phyloP scores from a whole-genome alignment of 2,329 filamentous ascomycete species.

The Akanthomyces uredinophilus region DNA sequence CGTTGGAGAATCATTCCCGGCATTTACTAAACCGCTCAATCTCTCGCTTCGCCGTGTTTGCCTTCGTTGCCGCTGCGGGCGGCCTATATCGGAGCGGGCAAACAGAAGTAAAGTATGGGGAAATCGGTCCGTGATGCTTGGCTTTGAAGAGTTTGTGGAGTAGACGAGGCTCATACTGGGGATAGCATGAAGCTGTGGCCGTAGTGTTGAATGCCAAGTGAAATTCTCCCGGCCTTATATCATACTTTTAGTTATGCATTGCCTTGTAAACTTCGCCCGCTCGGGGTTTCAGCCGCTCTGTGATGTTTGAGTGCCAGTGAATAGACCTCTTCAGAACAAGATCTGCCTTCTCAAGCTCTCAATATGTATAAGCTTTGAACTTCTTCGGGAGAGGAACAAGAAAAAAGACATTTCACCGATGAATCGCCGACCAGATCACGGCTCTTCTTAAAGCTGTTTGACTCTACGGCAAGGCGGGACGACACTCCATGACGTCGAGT shows the following conservation, averaged over 20 bases:
- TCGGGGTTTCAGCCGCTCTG: neutral
- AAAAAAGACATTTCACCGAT: neutral
- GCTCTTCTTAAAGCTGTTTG: too few relatives aligned
- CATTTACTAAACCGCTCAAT: conserved; percentile 56
- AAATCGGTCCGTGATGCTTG: neutral
- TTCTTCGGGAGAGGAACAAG: neutral
- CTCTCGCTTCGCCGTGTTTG: neutral
- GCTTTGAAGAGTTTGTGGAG: conserved; percentile 4
- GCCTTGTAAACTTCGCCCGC: neutral
- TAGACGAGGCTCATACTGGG: neutral
- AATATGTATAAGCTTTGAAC: neutral
- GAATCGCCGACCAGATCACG: neutral
- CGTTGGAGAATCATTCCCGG: conserved; percentile 78
- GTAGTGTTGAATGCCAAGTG: neutral
- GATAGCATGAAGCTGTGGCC: neutral
- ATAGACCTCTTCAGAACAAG: neutral
- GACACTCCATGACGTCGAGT: neutral
- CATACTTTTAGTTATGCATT: neutral
- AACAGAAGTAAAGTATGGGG: neutral
- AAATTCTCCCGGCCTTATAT: neutral
- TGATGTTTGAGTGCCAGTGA: neutral
- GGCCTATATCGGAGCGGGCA: neutral
- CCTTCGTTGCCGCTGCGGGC: neutral
- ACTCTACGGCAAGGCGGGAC: conserved; percentile 1
- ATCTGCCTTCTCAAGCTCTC: neutral